Conservation (phyloP, 2,329 filamentous ascomycete genomes). For the Phyllachora maydis region DNA sequence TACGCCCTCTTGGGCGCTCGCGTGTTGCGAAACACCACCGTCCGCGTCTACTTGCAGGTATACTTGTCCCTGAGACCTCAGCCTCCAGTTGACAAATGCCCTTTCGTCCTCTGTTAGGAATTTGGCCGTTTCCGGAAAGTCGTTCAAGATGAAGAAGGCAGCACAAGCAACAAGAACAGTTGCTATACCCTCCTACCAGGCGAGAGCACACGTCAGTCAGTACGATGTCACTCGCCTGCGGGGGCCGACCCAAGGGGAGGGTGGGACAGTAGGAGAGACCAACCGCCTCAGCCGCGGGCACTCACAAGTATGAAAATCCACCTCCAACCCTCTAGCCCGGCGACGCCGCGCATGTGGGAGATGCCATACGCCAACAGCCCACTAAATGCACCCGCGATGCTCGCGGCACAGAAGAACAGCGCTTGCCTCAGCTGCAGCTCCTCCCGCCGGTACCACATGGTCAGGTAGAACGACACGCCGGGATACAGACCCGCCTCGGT, state of each 20-base stretch:
- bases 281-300: too few species aligned
- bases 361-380: conserved; percentile 38
- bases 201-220: too few species aligned
- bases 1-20: too few species aligned
- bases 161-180: conserved; percentile 34
- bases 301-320: too few species aligned
- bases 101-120: conserved; percentile 57
- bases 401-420: conserved; percentile 35
- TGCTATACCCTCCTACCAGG: conserved; percentile 4
- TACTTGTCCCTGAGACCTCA: conserved; percentile 27
- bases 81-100: conserved; percentile 45
- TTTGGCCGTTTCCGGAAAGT: conserved; percentile 60
- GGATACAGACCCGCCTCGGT: conserved; percentile 47
- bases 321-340: neutral
- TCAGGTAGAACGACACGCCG: conserved; percentile 30
- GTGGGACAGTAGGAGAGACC: too few species aligned
- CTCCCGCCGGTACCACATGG: conserved; percentile 37
- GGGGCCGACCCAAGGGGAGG: too few species aligned
- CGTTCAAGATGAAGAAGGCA: conserved; percentile 53
- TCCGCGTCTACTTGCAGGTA: conserved; percentile 2
- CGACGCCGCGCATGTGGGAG: conserved; percentile 23
- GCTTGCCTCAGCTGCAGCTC: conserved; percentile 36
- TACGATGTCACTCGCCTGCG: too few species aligned
- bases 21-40: too few species aligned
- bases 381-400: conserved; percentile 39